Evolutionary conservation across 495 filamentous ascomycete genomes (phyloP).

Genomic region (Penicillium waksmanii): DNA sequence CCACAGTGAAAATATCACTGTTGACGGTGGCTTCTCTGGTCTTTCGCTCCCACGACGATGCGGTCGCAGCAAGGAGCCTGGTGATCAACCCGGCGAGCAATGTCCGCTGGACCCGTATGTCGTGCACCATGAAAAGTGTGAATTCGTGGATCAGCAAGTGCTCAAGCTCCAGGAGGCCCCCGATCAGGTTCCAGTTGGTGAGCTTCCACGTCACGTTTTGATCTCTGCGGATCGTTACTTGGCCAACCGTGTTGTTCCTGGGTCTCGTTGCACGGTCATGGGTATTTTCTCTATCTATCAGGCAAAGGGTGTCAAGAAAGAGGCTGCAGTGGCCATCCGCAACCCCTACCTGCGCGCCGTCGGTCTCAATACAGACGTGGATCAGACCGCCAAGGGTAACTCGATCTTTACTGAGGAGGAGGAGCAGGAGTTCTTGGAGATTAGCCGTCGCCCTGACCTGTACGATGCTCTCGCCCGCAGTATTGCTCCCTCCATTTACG

Average conservation of each 20-base stretch:
- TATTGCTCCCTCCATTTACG: constrained; percentile 97
- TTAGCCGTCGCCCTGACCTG: constrained; percentile 87
- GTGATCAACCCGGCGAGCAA: constrained; percentile 62
- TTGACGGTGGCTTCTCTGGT: constrained; percentile 84
- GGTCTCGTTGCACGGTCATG: constrained; percentile 92
- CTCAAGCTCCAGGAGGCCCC: constrained; percentile 98
- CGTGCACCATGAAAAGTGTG: constrained; percentile 89
- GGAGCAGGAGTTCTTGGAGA: constrained; percentile 94
- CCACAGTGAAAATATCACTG: constrained; percentile 68
- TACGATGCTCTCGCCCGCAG: constrained; percentile 89
- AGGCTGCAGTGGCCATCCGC: constrained; percentile 87
- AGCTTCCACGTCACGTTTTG: constrained; percentile 91
- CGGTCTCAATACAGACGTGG: constrained; percentile 87
- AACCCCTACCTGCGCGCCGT: constrained; percentile 96
- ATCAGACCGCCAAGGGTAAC: constrained; percentile 86
- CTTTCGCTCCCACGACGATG: constrained; percentile 82
- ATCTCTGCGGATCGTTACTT: constrained; percentile 95
- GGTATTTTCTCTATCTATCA: constrained; percentile 99
- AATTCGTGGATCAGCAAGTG: constrained; percentile 97
- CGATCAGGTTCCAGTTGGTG: constrained; percentile 96
- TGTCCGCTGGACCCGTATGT: constrained; percentile 97
- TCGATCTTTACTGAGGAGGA: constrained; percentile 91
- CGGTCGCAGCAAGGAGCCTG: constrained; percentile 57
- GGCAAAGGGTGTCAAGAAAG: constrained; percentile 81
- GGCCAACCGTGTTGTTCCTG: constrained; percentile 93